A percentile compares a stretch with the other conserved stretches of the same genome.
Conservation (phyloP, 163 green algal species). For the Prototheca stagnorum region DNA sequence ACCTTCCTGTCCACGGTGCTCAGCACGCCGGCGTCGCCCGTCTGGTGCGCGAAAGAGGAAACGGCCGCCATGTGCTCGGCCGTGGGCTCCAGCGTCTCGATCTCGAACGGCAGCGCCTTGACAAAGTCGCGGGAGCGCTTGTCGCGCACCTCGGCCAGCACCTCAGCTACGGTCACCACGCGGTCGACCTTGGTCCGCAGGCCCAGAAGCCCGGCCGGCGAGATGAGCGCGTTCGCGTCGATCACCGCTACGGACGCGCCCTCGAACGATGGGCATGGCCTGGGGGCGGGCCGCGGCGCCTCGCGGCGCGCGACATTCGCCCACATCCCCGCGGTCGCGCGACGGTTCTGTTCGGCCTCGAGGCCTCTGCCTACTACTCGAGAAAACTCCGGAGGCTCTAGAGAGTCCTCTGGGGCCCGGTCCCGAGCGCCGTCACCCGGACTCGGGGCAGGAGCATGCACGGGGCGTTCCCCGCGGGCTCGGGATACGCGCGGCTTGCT, state of each 20-base stretch:
- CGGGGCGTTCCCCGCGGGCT: too few relatives aligned
- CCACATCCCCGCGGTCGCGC: too few relatives aligned
- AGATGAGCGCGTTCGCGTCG: slow-evolving; percentile 88
- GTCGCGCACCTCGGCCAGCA: slow-evolving; percentile 72
- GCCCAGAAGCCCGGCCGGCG: slow-evolving; percentile 36
- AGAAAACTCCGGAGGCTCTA: too few relatives aligned
- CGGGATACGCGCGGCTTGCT: too few relatives aligned
- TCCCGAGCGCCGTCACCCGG: too few relatives aligned
- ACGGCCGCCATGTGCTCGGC: slow-evolving; percentile 67
- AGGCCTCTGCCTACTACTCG: too few relatives aligned
- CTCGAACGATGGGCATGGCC: too few relatives aligned
- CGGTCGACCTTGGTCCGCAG: slow-evolving; percentile 30
- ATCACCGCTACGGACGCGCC: slow-evolving; percentile 62
- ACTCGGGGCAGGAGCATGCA: too few relatives aligned
- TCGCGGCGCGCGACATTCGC: too few relatives aligned
- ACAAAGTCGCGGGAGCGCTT: slow-evolving; percentile 50
- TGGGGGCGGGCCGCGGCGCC: too few relatives aligned
- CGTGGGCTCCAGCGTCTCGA: slow-evolving; percentile 49
- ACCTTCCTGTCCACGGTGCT: slow-evolving; percentile 63
- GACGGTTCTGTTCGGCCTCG: too few relatives aligned
- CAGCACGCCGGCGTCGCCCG: slow-evolving; percentile 68
- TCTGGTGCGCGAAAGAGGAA: slow-evolving; percentile 57
- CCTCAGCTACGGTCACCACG: slow-evolving; percentile 63
- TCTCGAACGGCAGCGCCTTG: slow-evolving; percentile 41
- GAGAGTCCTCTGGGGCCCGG: too few relatives aligned